Evolutionary conservation across 805 yeast species (phyloP).

Genomic region (Candida schatavii): DNA sequence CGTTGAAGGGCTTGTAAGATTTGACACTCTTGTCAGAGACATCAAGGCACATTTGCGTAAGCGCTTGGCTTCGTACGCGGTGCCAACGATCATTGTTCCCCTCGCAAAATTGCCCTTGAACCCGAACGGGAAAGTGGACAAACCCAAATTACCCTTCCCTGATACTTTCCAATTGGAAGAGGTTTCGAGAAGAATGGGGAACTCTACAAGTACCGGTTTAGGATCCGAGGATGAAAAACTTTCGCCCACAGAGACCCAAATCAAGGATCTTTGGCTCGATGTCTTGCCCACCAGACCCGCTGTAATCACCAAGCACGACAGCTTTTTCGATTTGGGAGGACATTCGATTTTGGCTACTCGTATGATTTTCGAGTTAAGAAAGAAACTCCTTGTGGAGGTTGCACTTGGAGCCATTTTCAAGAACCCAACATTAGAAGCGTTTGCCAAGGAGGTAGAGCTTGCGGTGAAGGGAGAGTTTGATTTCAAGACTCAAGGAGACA

Average conservation of each 20-base stretch:
- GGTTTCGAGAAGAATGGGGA: conserved; percentile 48
- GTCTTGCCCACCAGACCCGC: conserved; percentile 86
- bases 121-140: conserved; percentile 98
- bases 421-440: conserved; percentile 77
- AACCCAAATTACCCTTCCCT: conserved; percentile 95
- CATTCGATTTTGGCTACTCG: conserved; percentile 96
- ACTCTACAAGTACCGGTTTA: neutral
- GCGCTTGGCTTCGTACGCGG: conserved; percentile 88
- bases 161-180: conserved; percentile 78
- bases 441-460: conserved; percentile 70
- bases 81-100: conserved; percentile 90
- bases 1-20: conserved; percentile 75
- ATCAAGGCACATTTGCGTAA: conserved; percentile 80
- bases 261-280: conserved; percentile 80
- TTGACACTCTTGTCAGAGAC: conserved; percentile 73
- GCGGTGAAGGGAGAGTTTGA: conserved; percentile 48
- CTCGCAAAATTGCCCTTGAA: conserved; percentile 83
- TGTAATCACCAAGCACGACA: conserved; percentile 70
- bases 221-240: conserved; percentile 41
- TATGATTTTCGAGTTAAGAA: conserved; percentile 90
- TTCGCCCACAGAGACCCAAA: conserved; percentile 59
- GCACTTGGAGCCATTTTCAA: conserved; percentile 91
- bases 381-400: conserved; percentile 70
- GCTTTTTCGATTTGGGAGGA: conserved; percentile 97
- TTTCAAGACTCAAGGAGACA: conserved; percentile 17